A percentile compares a stretch with the other conserved stretches of the same genome.
Evolutionary conservation across 192 early-diverging fungal genomes (phyloP).

Genomic region (Diversispora epigaea): DNA sequence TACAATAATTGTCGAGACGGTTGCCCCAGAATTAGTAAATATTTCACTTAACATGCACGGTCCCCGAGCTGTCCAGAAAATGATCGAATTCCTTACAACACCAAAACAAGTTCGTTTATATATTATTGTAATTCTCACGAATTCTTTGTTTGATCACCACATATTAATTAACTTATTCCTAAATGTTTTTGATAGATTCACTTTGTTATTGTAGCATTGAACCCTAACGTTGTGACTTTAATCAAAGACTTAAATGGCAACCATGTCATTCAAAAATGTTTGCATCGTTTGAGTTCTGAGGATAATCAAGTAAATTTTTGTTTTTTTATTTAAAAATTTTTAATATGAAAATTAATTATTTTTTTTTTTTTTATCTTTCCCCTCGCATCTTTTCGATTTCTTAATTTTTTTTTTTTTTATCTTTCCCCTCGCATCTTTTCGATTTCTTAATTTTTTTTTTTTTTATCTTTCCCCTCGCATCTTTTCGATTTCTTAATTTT

Average conservation of each 20-base stretch:
- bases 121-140: neutral
- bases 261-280: constrained; percentile 91
- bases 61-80: constrained; percentile 87
- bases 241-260: constrained; percentile 92
- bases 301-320: constrained; percentile 56
- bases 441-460: too few species aligned
- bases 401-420: too few species aligned
- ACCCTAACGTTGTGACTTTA: constrained; percentile 71
- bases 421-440: too few species aligned
- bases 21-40: constrained; percentile 71
- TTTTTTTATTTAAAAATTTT: neutral
- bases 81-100: constrained; percentile 77
- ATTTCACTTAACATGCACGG: constrained; percentile 92
- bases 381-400: too few species aligned
- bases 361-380: neutral
- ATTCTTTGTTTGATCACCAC: neutral
- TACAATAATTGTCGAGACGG: constrained; percentile 68
- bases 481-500: too few species aligned
- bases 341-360: neutral
- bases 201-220: constrained; percentile 64
- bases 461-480: too few species aligned
- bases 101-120: constrained; percentile 49
- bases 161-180: neutral
- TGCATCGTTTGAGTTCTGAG: constrained; percentile 67
- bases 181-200: constrained; percentile 51